Evolutionary conservation across 2,329 filamentous ascomycete genomes (phyloP).

Genomic region (Stachybotrys chartarum): DNA sequence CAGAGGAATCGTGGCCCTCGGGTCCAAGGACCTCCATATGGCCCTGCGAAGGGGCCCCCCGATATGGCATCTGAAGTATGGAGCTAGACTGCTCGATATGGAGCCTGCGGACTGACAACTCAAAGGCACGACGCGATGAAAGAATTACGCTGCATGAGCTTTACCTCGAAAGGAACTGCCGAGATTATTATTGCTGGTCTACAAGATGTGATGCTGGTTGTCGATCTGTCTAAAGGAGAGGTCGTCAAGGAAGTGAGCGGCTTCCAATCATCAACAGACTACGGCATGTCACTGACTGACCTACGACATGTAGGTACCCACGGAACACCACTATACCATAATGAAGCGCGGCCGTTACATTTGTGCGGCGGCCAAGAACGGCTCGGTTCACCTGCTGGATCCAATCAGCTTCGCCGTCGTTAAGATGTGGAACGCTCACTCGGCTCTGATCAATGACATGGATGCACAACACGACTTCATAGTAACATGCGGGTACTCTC

Average conservation of each 20-base stretch:
- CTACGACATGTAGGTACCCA: conserved; percentile 45
- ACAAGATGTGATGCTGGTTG: conserved; percentile 78
- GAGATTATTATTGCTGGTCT: conserved; percentile 83
- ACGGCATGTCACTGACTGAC: background rate
- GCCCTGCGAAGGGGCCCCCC: conserved; percentile 74
- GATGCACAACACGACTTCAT: conserved; percentile 93
- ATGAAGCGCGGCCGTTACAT: conserved; percentile 91
- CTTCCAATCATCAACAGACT: background rate
- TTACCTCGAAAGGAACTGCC: conserved; percentile 75
- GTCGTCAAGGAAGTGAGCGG: conserved; percentile 55
- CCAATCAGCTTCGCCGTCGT: conserved; percentile 68
- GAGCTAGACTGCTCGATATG: conserved; percentile 11
- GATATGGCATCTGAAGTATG: conserved; percentile 78
- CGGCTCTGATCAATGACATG: conserved; percentile 88
- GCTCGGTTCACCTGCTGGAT: conserved; percentile 81
- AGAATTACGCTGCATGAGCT: conserved; percentile 90
- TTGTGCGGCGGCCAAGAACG: conserved; percentile 79
- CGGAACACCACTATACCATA: conserved; percentile 74
- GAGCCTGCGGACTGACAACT: background rate
- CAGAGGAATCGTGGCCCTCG: conserved; percentile 80
- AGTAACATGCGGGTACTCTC: conserved; percentile 89
- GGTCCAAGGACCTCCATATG: conserved; percentile 79
- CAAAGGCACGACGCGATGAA: conserved; percentile 67
- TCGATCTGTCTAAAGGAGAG: conserved; percentile 63
- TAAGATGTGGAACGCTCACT: conserved; percentile 87